Base-by-base conservation (phyloP, 345 rosid species). In the Cardamine resedifolia region DNA sequence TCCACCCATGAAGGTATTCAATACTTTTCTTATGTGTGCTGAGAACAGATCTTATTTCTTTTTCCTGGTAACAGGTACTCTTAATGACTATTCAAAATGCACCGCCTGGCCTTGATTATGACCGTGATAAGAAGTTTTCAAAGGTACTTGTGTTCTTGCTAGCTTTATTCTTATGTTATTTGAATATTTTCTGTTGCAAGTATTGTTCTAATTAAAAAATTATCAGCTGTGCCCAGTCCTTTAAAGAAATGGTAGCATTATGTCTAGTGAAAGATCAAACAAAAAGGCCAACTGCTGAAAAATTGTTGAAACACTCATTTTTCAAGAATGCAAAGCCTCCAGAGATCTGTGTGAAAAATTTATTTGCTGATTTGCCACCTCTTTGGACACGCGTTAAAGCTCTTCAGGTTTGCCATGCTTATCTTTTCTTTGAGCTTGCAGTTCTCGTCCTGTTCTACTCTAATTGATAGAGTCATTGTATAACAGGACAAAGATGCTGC, bases 51-150 rank as follows among this genome's bases (percentile, higher is more conserved):
- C 82, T 83, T 47, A 85, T 45, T 63, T 51, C 55, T 47, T 31
- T 58, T 58, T 63, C 12, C 38, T 28, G 12, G 56, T 69, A 48
- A 21, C 70, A 95, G 99, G 99, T 95, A 70, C 84, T 95, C 70
- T 89, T 91, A 49, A 91, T 95, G 99, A 91, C 99, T 33, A 85
- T 94, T 87, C 98, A 94, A 89, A 91, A 89, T 80, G 98, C 97
- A 66, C 98, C 98, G 3, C 99, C 99, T 41, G 85, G 97, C 56
- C 85, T 95, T 70, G 96, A 95, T 82, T 95, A 91, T 62, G 98
- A 91, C 81, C 87, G 98, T 73, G 99, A 95, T 70, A 86, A 75
- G 75, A 91, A 90, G 66, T 95, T 91, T 69, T 91, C 99, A 30
- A 95, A 90, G 96, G 99, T 91, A 77, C 43, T 61, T 53, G 58